A percentile compares a stretch with the other conserved stretches of the same genome.
Conservation (phyloP, 768 basidiomycete genomes). For the Boletus subparvulus region DNA sequence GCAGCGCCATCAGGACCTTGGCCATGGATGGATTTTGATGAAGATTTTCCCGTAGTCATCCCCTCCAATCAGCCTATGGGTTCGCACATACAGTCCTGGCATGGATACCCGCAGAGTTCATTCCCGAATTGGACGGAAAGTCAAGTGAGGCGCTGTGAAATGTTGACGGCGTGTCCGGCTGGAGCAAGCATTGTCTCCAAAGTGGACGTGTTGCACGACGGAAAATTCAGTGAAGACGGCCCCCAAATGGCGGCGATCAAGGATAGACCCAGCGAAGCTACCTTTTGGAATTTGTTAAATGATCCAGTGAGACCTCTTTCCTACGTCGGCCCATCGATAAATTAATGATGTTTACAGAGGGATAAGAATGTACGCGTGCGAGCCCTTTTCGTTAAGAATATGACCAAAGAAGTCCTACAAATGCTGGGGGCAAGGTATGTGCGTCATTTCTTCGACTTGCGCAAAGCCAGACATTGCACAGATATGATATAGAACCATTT, state of each 20-base stretch:
- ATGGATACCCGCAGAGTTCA: conserved; percentile 29
- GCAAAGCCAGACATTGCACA: conserved; percentile 1
- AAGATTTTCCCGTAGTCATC: conserved; percentile 13
- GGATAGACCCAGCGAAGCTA: conserved; percentile 14
- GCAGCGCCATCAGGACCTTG: conserved; percentile 42
- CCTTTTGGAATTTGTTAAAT: conserved; percentile 37
- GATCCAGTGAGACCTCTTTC: conserved; percentile 33
- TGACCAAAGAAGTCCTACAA: conserved; percentile 50
- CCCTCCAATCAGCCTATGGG: background rate
- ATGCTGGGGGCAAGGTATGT: conserved; percentile 57
- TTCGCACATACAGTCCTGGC: conserved; percentile 13
- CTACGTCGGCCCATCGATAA: background rate
- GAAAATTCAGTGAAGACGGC: conserved; percentile 4
- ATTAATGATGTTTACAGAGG: conserved; percentile 18
- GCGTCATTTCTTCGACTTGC: background rate
- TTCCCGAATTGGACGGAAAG: conserved; percentile 35
- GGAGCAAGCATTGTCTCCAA: conserved; percentile 20
- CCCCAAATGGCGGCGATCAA: background rate
- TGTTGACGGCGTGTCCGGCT: conserved; percentile 23
- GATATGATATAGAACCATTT: conserved; percentile 61
- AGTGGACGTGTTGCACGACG: conserved; percentile 21
- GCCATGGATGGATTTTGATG: conserved; percentile 43
- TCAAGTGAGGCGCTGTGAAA: conserved; percentile 32
- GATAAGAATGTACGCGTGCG: conserved; percentile 42
- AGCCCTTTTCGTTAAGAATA: conserved; percentile 49